Base-by-base conservation (phyloP, 768 basidiomycete genomes). In the Termitomyces sp. region DNA sequence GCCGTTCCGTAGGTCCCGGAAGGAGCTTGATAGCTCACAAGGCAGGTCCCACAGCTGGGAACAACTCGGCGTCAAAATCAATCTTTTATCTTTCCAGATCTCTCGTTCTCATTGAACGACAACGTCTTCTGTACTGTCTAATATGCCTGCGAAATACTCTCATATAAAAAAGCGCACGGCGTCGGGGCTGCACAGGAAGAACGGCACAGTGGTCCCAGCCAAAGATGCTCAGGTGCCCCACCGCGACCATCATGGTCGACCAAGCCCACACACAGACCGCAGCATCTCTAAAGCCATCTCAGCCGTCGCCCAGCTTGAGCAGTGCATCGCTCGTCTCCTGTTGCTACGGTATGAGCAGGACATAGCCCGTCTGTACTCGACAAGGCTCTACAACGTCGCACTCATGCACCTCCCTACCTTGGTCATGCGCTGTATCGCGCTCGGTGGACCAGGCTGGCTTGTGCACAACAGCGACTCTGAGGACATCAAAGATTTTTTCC, bases 401-500 rank as follows among this genome's bases (percentile, higher is more conserved):
- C 81, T 89, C 59, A 79, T 84, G 31, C 82, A 89, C 64, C 78
- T 91, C 15, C 89, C 89, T 1, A 85, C 85, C 0, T 79, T 91
- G 54, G 82, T 87, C 59, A 81, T 88, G 79, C 83, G 86, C 38
- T 86, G 87, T 65, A 76, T 83, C 51, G 76, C 82, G 14, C 78
- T 87, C 31, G 82, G 79, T 1, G 86, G 87, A 0, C 86, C 87
- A 0, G 81, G 83, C 31, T 91, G 89, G 89, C 75, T 86, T 25
- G 87, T 86, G 0, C 76, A 80, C 67, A 90, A 90, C 62, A 78
- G 87, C 8, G 84, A 86, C 61, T 79, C 72, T 54, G 89, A 90
- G 60, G 88, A 87, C 60, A 79, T 91, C 69, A 90, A 88, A 62
- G 88, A 91, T 67, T 89, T 88, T 70, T 85, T 90, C 71, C 79